A percentile compares a stretch with the other conserved stretches of the same genome.
Conservation (phyloP, 2,329 filamentous ascomycete genomes). For the Talaromyces funiculosus region DNA sequence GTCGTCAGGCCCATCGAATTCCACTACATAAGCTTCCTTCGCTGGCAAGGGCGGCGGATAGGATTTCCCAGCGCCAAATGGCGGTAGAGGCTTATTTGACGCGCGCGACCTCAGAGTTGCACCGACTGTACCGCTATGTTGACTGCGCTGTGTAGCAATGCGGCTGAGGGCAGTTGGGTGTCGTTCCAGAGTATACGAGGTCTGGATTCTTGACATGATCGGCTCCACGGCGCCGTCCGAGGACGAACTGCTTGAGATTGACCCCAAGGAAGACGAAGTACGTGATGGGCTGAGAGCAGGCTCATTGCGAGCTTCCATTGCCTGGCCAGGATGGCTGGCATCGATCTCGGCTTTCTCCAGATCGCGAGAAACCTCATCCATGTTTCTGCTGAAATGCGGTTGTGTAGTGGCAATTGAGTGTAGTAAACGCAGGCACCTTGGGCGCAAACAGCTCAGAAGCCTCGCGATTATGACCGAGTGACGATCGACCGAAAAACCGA, state of each 20-base stretch:
- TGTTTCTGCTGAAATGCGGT: slow-evolving; percentile 14
- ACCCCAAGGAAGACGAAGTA: slow-evolving; percentile 20
- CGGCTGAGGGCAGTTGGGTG: slow-evolving; percentile 37
- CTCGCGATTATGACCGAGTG: neutral
- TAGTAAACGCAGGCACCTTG: neutral
- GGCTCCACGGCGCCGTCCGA: slow-evolving; percentile 18
- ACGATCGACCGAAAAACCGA: neutral
- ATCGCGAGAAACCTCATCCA: slow-evolving; percentile 34
- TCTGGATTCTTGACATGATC: slow-evolving; percentile 29
- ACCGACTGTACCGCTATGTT: slow-evolving; percentile 41
- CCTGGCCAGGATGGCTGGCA: slow-evolving; percentile 19
- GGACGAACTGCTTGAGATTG: slow-evolving; percentile 22
- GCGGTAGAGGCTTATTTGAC: slow-evolving; percentile 31
- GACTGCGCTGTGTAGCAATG: slow-evolving; percentile 36
- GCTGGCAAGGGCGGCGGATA: slow-evolving; percentile 52
- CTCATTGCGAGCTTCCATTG: slow-evolving; percentile 15
- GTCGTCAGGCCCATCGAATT: slow-evolving; percentile 78
- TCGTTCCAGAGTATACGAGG: slow-evolving; percentile 31
- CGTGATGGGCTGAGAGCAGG: slow-evolving; percentile 13
- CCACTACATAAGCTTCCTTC: slow-evolving; percentile 57
- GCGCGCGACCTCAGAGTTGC: slow-evolving; percentile 25
- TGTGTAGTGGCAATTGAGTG: neutral
- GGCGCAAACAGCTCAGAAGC: neutral
- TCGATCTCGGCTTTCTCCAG: slow-evolving; percentile 33
- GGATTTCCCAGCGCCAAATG: slow-evolving; percentile 51